phyloP scores from a whole-genome alignment of 441 rosid genomes.

The Mallotus repandus region DNA sequence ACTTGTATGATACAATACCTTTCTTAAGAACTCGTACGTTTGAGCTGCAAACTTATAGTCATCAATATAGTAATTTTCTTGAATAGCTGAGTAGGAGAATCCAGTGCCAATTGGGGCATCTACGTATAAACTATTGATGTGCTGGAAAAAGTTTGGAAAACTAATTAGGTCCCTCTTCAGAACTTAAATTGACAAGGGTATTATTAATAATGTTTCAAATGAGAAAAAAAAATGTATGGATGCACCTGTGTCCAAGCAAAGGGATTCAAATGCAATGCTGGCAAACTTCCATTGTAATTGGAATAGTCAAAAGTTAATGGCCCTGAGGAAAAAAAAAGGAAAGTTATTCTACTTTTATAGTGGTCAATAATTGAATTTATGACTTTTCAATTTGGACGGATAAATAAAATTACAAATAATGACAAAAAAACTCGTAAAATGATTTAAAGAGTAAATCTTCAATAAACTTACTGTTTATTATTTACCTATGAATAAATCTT shows the following conservation, averaged over 20 bases:
- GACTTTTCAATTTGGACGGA: no score
- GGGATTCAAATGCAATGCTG: slow-evolving; percentile 8
- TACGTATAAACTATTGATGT: background rate
- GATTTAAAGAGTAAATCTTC: no score
- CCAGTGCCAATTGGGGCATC: slow-evolving; percentile 20
- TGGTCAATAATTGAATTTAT: no score
- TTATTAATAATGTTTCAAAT: no score
- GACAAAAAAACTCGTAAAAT: no score
- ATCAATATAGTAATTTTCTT: slow-evolving; percentile 12
- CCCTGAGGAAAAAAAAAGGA: background rate
- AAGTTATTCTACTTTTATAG: background rate
- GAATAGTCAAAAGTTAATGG: slow-evolving; percentile 14
- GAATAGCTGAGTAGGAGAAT: slow-evolving; percentile 13
- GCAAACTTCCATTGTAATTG: slow-evolving; percentile 16
- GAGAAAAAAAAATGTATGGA: background rate
- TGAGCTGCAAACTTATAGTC: background rate
- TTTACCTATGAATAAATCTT: no score
- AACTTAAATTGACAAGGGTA: background rate
- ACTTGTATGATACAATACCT: background rate
- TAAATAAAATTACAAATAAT: no score
- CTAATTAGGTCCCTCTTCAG: no score
- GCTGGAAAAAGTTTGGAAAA: no score
- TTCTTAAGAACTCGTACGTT: slow-evolving; percentile 7
- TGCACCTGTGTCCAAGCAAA: slow-evolving; percentile 18
- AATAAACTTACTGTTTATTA: no score